A percentile compares a stretch with the other conserved stretches of the same genome.
phyloP scores from a whole-genome alignment of 1,284 basidiomycete species.

The Leccinum pachyderme region DNA sequence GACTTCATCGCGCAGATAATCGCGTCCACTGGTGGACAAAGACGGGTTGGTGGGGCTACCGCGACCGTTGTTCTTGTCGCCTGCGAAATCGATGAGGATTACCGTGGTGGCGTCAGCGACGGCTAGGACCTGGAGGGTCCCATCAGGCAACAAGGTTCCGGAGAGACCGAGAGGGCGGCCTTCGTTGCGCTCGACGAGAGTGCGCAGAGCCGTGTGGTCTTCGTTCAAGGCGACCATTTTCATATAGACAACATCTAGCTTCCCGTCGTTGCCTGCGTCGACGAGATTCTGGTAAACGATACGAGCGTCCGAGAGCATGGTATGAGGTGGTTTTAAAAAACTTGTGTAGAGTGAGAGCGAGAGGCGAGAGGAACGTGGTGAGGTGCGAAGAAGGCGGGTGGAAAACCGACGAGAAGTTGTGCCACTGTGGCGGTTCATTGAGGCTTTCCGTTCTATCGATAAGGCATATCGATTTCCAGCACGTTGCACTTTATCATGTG shows the following conservation, averaged over 20 bases:
- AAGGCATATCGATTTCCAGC: not conserved
- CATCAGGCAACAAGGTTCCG: slow-evolving; percentile 16
- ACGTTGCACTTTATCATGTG: not conserved
- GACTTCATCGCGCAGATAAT: slow-evolving; percentile 31
- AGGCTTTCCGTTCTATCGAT: not conserved
- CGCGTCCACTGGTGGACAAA: slow-evolving; percentile 15
- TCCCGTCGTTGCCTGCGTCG: slow-evolving; percentile 25
- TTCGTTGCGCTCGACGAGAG: slow-evolving; percentile 32
- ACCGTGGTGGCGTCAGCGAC: slow-evolving; percentile 30
- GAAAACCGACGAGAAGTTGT: slow-evolving; percentile 1
- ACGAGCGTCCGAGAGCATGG: slow-evolving; percentile 16
- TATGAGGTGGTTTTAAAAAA: not conserved
- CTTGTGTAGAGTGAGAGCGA: not conserved
- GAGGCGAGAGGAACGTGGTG: not conserved
- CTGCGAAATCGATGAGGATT: slow-evolving; percentile 26
- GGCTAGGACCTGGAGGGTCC: slow-evolving; percentile 27
- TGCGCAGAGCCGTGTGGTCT: slow-evolving; percentile 21
- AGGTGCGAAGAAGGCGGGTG: slow-evolving; percentile 6
- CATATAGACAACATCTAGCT: slow-evolving; percentile 15
- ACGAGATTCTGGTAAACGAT: slow-evolving; percentile 30
- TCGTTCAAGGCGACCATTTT: slow-evolving; percentile 24
- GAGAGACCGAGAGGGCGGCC: slow-evolving; percentile 34
- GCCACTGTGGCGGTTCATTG: slow-evolving; percentile 4
- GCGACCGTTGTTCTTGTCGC: slow-evolving; percentile 37
- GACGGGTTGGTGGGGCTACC: slow-evolving; percentile 21